Evolutionary conservation across 73 alveolate species (phyloP).

Genomic region (Paramecium tetraurelia): DNA sequence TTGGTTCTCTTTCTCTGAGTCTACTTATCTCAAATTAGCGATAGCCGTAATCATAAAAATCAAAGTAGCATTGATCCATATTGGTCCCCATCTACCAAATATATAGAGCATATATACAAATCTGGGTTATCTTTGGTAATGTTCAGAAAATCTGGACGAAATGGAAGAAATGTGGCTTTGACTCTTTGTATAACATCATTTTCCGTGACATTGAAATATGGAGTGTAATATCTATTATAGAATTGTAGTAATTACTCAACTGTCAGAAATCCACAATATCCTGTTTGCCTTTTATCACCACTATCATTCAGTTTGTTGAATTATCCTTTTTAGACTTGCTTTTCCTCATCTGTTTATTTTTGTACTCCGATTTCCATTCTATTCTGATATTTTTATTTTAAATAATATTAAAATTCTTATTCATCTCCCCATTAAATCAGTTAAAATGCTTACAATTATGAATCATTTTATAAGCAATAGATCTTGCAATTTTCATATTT

Average conservation of each 20-base stretch:
- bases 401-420: not conserved
- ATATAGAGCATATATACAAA: not conserved
- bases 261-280: not conserved
- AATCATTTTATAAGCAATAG: not conserved
- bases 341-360: not conserved
- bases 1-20: not conserved
- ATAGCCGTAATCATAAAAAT: slow-evolving; percentile 3
- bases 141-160: not conserved
- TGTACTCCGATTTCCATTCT: slow-evolving; percentile 16
- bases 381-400: not conserved
- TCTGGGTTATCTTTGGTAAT: not conserved
- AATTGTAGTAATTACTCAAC: not conserved
- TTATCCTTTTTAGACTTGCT: not conserved
- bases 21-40: not conserved
- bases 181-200: not conserved
- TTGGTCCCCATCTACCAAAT: slow-evolving; percentile 34
- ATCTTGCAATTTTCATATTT: not conserved
- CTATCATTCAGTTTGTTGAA: not conserved
- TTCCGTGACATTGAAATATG: slow-evolving; percentile 28
- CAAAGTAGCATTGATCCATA: slow-evolving; percentile 30
- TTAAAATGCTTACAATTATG: not conserved
- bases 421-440: not conserved
- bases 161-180: not conserved
- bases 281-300: not conserved
- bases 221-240: not conserved